Conservation (phyloP, 2,329 filamentous ascomycete genomes). For the Botrytis paeoniae region DNA sequence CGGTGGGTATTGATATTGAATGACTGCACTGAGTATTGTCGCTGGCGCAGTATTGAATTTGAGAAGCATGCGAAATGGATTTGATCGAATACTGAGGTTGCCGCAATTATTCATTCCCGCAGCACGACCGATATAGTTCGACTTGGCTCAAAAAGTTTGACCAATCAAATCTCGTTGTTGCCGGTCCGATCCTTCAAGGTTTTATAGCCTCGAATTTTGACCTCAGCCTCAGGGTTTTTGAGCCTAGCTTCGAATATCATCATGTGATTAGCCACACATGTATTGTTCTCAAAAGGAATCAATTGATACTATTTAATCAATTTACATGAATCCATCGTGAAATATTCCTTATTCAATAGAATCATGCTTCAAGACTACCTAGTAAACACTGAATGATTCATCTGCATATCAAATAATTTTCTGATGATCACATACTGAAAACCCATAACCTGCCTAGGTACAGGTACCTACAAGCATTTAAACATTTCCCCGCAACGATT, state of each 20-base stretch:
- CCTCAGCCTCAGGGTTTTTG: neutral
- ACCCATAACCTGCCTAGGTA: neutral
- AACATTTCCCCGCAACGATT: neutral
- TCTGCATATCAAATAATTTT: neutral
- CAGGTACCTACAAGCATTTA: neutral
- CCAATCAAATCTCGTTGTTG: neutral
- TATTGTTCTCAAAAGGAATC: neutral
- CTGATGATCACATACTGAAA: neutral
- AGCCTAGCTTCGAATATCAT: neutral
- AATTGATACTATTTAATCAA: neutral
- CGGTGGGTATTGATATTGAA: neutral
- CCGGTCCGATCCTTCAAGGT: neutral
- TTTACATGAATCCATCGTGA: neutral
- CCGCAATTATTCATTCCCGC: neutral
- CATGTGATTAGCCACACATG: neutral
- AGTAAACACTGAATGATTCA: neutral
- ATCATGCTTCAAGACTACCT: neutral
- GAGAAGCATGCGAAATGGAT: neutral
- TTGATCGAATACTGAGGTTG: neutral
- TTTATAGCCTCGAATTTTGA: neutral
- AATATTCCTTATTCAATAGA: neutral
- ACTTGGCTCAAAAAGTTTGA: neutral
- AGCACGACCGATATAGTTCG: neutral
- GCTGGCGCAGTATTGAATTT: no score
- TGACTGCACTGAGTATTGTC: neutral